phyloP scores from a whole-genome alignment of 805 yeast species.

The Starmerella ratchasimensis region DNA sequence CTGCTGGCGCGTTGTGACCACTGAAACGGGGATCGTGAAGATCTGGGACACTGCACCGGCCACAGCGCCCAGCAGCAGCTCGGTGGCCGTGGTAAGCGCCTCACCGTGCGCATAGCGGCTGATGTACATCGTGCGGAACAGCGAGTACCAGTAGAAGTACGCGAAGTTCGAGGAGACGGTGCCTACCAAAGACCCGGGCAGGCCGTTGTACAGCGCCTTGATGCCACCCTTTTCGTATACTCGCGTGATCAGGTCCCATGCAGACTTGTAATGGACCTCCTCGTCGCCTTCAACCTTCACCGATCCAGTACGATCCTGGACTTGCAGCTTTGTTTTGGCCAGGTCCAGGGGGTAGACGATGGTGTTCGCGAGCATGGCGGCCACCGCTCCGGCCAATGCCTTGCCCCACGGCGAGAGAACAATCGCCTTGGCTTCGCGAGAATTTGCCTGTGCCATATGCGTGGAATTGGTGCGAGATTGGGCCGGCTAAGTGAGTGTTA shows the following conservation, averaged over 20 bases:
- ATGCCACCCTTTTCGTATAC: conserved; percentile 47
- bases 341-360: conserved; percentile 71
- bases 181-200: conserved; percentile 51
- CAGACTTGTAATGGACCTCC: conserved; percentile 35
- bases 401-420: conserved; percentile 49
- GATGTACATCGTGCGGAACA: conserved; percentile 46
- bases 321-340: conserved; percentile 62
- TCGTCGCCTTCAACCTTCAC: conserved; percentile 9
- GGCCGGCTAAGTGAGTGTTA: too few relatives aligned
- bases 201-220: conserved; percentile 58
- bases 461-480: too few relatives aligned
- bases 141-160: conserved; percentile 77
- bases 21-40: conserved; percentile 69
- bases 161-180: conserved; percentile 68
- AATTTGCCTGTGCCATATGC: too few relatives aligned
- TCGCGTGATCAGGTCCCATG: conserved; percentile 48
- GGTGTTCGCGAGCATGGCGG: conserved; percentile 66
- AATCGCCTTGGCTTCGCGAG: conserved; percentile 10
- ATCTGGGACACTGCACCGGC: conserved; percentile 75
- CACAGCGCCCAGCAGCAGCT: conserved; percentile 57
- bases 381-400: conserved; percentile 72
- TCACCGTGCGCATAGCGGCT: conserved; percentile 26
- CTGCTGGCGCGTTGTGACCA: conserved; percentile 50
- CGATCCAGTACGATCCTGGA: conserved; percentile 32
- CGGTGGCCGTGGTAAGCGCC: conserved; percentile 43